phyloP scores from a whole-genome alignment of 2,329 filamentous ascomycete genomes.

The Alternaria infectoria region DNA sequence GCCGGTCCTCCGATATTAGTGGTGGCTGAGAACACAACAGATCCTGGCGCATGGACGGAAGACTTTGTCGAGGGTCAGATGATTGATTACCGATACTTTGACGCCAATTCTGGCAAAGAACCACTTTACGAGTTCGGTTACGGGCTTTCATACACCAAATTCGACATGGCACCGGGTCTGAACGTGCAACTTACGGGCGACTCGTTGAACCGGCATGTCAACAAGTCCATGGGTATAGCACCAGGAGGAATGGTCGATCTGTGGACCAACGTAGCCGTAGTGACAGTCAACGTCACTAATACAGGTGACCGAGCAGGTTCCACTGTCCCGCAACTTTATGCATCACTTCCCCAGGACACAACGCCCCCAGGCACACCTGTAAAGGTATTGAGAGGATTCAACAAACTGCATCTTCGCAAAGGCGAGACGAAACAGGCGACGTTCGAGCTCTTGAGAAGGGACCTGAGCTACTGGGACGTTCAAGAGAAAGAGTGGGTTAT shows the following conservation, averaged over 20 bases:
- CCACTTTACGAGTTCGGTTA: constrained; percentile 47
- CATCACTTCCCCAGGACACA: not conserved
- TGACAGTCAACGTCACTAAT: not conserved
- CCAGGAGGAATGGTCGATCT: not conserved
- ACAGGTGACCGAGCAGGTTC: not conserved
- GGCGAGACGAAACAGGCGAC: not conserved
- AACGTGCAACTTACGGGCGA: not conserved
- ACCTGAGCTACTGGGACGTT: not conserved
- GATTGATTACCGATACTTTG: constrained; percentile 63
- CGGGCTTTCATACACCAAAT: constrained; percentile 49
- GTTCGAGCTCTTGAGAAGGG: not conserved
- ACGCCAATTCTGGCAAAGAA: constrained; percentile 39
- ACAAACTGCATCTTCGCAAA: not conserved
- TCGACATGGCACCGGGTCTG: constrained; percentile 16
- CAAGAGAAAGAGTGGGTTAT: not conserved
- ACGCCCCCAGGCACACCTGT: not conserved
- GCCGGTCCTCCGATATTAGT: constrained; percentile 56
- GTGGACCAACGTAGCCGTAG: not conserved
- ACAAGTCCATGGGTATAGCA: not conserved
- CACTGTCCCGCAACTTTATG: not conserved
- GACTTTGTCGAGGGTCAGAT: constrained; percentile 60
- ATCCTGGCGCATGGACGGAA: constrained; percentile 52
- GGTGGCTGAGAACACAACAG: constrained; percentile 33
- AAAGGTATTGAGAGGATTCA: not conserved
- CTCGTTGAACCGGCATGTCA: not conserved